Evolutionary conservation across 2,329 filamentous ascomycete genomes (phyloP).

Genomic region (Monilinia vaccinii-corymbosi): DNA sequence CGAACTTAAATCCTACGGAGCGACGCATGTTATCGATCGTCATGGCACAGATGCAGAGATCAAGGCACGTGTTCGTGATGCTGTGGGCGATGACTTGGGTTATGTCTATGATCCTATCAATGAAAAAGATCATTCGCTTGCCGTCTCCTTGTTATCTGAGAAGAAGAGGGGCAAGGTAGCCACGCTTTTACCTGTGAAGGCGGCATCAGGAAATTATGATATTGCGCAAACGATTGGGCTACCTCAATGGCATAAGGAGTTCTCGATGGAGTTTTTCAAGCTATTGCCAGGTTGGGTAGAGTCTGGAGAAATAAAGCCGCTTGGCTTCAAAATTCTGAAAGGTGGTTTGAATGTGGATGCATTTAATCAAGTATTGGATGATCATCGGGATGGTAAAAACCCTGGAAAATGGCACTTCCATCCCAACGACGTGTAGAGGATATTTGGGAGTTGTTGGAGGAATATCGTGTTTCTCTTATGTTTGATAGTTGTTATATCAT

Average conservation of each 20-base stretch:
- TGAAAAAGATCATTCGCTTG: constrained; percentile 1
- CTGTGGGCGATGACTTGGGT: constrained; percentile 1
- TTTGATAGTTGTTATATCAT: too few relatives aligned
- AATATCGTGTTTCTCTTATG: background rate
- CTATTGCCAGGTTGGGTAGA: constrained; percentile 1
- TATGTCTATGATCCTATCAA: constrained; percentile 10
- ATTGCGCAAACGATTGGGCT: background rate
- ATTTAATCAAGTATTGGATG: constrained; percentile 8
- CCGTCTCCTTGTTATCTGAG: constrained; percentile 4
- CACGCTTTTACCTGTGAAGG: background rate
- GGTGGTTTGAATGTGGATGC: constrained; percentile 5
- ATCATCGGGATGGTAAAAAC: constrained; percentile 6
- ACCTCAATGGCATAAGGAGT: background rate
- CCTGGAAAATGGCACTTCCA: constrained; percentile 9
- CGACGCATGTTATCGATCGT: constrained; percentile 34
- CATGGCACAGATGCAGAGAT: constrained; percentile 1
- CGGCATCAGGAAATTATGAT: background rate
- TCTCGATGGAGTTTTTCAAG: background rate
- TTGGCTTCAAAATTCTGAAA: constrained; percentile 1
- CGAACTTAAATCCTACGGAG: constrained; percentile 31
- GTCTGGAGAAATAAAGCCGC: constrained; percentile 1
- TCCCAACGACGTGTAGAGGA: background rate
- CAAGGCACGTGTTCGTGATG: background rate
- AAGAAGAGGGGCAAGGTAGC: constrained; percentile 5
- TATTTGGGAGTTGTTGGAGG: background rate